Percentiles rank a stretch among this genome's conserved stretches.
These are phyloP conservation scores for Deakozyma indianensis DNA, from an alignment of 805 yeast species.

Conservation along the genomic window DNA sequence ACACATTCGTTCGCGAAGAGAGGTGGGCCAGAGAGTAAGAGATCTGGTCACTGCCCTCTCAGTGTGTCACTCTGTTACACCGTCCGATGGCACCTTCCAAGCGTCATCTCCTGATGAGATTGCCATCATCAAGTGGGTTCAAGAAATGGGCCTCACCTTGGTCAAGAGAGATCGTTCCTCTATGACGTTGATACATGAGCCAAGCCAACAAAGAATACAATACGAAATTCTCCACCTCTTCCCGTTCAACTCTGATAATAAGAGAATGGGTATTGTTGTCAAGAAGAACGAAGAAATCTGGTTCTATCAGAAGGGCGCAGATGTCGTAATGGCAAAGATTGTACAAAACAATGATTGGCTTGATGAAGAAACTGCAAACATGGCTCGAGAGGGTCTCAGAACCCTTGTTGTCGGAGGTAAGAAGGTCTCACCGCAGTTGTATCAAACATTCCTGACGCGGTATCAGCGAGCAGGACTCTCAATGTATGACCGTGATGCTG, in stretches of 20 bases:
- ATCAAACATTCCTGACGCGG: slow-evolving; percentile 46
- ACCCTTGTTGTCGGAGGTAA: slow-evolving; percentile 91
- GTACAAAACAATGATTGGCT: slow-evolving; percentile 88
- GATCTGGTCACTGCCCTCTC: slow-evolving; percentile 76
- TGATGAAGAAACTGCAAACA: slow-evolving; percentile 92
- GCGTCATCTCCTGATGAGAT: slow-evolving; percentile 99
- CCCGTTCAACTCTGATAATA: slow-evolving; percentile 92
- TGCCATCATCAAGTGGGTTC: slow-evolving; percentile 90
- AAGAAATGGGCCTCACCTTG: slow-evolving; percentile 67
- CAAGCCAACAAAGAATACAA: slow-evolving; percentile 30
- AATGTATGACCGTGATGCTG: slow-evolving; percentile 65
- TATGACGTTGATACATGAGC: slow-evolving; percentile 51
- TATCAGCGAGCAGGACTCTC: slow-evolving; percentile 63
- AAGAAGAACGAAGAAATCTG: slow-evolving; percentile 59
- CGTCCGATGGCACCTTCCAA: slow-evolving; percentile 72
- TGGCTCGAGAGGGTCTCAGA: slow-evolving; percentile 97
- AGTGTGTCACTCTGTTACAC: slow-evolving; percentile 95
- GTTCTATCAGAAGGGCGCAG: slow-evolving; percentile 94
- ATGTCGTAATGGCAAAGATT: slow-evolving; percentile 75
- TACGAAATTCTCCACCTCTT: slow-evolving; percentile 69
- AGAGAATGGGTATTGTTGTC: slow-evolving; percentile 88
- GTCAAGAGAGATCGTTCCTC: slow-evolving; percentile 70
- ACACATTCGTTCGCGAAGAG: slow-evolving; percentile 37
- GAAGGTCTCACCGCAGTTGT: slow-evolving; percentile 37
- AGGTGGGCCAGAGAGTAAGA: slow-evolving; percentile 59